Conservation (phyloP, 768 basidiomycete genomes). For the Dictyophora rubrovolvata region DNA sequence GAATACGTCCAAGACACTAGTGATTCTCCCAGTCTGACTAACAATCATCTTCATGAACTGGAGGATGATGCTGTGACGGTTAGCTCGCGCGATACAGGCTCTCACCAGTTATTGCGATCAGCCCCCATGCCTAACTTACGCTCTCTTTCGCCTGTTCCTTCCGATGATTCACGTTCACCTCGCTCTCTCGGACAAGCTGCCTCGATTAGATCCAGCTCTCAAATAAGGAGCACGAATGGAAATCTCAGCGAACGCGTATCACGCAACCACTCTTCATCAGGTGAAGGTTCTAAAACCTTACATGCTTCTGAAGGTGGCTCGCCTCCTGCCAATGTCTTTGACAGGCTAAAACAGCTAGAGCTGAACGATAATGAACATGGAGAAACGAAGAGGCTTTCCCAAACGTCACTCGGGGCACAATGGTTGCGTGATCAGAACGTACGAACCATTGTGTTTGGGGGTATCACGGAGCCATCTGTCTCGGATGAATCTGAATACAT, state of each 20-base stretch:
- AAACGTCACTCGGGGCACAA: conserved; percentile 58
- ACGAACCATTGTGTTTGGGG: conserved; percentile 52
- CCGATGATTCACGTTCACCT: conserved; percentile 2
- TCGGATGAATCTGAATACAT: conserved; percentile 29
- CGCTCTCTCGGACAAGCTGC: not conserved
- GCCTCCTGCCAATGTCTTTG: conserved; percentile 38
- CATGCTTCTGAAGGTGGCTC: conserved; percentile 20
- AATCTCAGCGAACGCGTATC: not conserved
- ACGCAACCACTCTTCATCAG: not conserved
- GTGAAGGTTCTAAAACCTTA: not conserved
- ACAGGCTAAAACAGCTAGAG: conserved; percentile 45
- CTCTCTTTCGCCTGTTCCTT: conserved; percentile 1
- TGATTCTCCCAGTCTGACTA: conserved; percentile 34
- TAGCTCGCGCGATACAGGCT: conserved; percentile 54
- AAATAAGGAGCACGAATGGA: not conserved
- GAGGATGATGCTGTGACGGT: conserved; percentile 69
- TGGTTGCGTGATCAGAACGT: conserved; percentile 81
- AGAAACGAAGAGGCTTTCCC: conserved; percentile 19
- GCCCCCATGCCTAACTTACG: not conserved
- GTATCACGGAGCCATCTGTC: conserved; percentile 45
- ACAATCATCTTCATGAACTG: conserved; percentile 7
- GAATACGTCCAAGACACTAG: conserved; percentile 58
- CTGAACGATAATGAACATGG: not conserved
- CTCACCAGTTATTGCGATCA: conserved; percentile 10
- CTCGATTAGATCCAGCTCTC: not conserved